Evolutionary conservation across 208 protist genomes (phyloP), one percentile per base, ranked within the genome.

Genomic region (Acanthamoeba triangularis): DNA sequence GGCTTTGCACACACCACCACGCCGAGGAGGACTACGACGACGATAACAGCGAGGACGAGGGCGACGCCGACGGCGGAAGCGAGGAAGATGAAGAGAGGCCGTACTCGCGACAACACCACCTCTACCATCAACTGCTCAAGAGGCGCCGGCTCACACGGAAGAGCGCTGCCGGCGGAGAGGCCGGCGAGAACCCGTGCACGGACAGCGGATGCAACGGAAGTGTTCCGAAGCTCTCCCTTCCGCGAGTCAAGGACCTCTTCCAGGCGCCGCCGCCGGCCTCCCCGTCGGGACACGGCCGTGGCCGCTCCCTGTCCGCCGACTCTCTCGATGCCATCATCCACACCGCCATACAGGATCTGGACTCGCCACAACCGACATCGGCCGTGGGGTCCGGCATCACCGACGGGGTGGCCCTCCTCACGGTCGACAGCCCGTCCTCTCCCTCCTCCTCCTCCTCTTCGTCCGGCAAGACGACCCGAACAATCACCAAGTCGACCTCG

Each of bases 221-320:
- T 88, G 80, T 93, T 76, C 87, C 87, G 63, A 93, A 93, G 87
- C 87, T 93, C 63, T 76, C 87, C 65, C 23, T 93, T 30, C 87
- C 33, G 25, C 56, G 59, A 54, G 87, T 76, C 63, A 93, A 93
- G 33, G 52, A 67, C 59, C 56, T 93, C 63, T 93, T 93, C 65
- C 87, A 93, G 41, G 41, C 87, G 28, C 16, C 78, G 28, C 37
- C 78, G 14, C 80, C 52, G 20, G 23, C 44, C 23, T 91, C 84
- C 7, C 74, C 74, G 33, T 76, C 74, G n/a, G 33, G 28, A 5
- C 80, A 63, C 47, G 80, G 52, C 47, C 69, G 69, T n/a, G 59
- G 59, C 59, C 87, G 87, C 47, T 93, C 87, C 30, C 61, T 52
- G n/a, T 93, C 87, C 33, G 87, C 87, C 44, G 59, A 76, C 59